Percentiles rank a stretch among this genome's conserved stretches.
Evolutionary conservation across 352 stramenopile species (phyloP).

Genomic region (Pythium dissotocum): DNA sequence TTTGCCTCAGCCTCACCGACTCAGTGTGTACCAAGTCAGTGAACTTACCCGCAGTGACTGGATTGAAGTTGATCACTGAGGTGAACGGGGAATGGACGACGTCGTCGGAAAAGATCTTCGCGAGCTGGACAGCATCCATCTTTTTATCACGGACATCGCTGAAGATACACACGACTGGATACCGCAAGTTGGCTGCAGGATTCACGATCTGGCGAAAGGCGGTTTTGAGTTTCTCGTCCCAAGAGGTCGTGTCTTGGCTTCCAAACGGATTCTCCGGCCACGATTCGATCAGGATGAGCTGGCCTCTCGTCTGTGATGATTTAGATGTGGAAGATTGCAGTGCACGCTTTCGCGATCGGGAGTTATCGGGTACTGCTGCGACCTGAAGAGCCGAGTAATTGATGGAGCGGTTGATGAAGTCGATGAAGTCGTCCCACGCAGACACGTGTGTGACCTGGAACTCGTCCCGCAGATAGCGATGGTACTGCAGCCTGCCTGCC

Average conservation of each 20-base stretch:
- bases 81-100: constrained; percentile 71
- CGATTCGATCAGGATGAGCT: constrained; percentile 76
- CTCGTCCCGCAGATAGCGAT: constrained; percentile 53
- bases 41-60: constrained; percentile 59
- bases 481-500: constrained; percentile 51
- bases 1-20: background rate
- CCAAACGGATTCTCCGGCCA: constrained; percentile 57
- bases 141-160: constrained; percentile 80
- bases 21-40: background rate
- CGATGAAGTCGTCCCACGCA: constrained; percentile 67
- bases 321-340: background rate
- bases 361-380: constrained; percentile 2
- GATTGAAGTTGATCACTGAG: constrained; percentile 77
- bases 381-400: constrained; percentile 62
- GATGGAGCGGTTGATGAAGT: constrained; percentile 74
- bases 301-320: constrained; percentile 14
- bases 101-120: constrained; percentile 59
- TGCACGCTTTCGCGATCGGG: constrained; percentile 15
- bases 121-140: constrained; percentile 63
- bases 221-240: constrained; percentile 57
- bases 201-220: constrained; percentile 60
- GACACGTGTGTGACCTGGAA: constrained; percentile 53
- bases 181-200: constrained; percentile 34
- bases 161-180: constrained; percentile 79
- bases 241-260: constrained; percentile 33